phyloP scores from a whole-genome alignment of 2,329 filamentous ascomycete species.

The Alternaria tenuissima region DNA sequence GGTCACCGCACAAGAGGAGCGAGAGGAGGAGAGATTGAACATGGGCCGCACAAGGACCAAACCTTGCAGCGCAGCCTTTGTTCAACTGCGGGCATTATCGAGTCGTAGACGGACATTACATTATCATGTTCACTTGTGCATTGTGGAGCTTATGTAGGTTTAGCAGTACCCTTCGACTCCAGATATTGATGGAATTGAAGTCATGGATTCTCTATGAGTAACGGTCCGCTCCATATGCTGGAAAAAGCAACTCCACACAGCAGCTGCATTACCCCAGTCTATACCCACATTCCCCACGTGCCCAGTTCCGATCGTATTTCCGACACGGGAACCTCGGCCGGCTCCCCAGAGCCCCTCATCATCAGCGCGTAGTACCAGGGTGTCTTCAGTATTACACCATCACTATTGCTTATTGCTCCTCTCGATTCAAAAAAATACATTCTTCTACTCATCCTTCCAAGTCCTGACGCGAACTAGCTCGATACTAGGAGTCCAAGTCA shows the following conservation, averaged over 20 bases:
- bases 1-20: conserved; percentile 28
- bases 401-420: neutral
- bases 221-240: neutral
- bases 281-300: conserved; percentile 8
- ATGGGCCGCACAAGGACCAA: no score
- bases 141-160: neutral
- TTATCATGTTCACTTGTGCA: neutral
- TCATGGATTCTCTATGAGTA: neutral
- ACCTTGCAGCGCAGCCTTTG: neutral
- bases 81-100: neutral
- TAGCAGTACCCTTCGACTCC: neutral
- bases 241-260: neutral
- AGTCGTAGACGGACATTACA: neutral
- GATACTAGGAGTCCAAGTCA: neutral
- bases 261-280: conserved; percentile 2
- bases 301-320: neutral
- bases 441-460: neutral
- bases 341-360: conserved; percentile 15
- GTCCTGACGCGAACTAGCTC: neutral
- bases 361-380: neutral
- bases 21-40: conserved; percentile 22
- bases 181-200: neutral
- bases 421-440: neutral
- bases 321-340: conserved; percentile 17
- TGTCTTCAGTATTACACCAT: neutral